A percentile compares a stretch with the other conserved stretches of the same genome.
These are phyloP conservation scores for Phaeophleospora eucalypticola DNA, from an alignment of 2,329 filamentous ascomycete genomes.

Conservation along the genomic window DNA sequence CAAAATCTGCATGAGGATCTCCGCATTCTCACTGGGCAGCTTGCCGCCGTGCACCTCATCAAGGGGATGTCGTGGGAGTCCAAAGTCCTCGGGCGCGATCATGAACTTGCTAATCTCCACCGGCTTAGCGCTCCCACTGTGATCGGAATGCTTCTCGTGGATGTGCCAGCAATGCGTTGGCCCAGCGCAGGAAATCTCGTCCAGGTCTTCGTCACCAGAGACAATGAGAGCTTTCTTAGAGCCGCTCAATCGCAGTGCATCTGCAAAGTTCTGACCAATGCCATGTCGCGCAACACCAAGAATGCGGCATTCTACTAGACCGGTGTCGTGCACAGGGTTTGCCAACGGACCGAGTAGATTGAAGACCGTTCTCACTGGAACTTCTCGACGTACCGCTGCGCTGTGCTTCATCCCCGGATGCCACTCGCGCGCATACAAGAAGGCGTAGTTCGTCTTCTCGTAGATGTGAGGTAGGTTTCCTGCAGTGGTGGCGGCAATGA, in stretches of 20 bases:
- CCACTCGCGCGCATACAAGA: slow-evolving; percentile 93
- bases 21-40: slow-evolving; percentile 80
- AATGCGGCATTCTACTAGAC: slow-evolving; percentile 75
- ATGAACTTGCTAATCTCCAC: slow-evolving; percentile 71
- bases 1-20: slow-evolving; percentile 74
- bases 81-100: slow-evolving; percentile 81
- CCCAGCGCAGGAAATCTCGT: slow-evolving; percentile 91
- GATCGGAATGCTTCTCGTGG: slow-evolving; percentile 33
- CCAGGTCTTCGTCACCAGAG: slow-evolving; percentile 89
- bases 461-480: slow-evolving; percentile 70
- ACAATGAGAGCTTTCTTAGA: slow-evolving; percentile 82
- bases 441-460: slow-evolving; percentile 79
- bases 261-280: slow-evolving; percentile 82
- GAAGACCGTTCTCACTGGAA: slow-evolving; percentile 95
- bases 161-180: slow-evolving; percentile 77
- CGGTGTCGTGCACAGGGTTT: slow-evolving; percentile 76
- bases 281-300: slow-evolving; percentile 88
- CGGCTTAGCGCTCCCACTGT: slow-evolving; percentile 42
- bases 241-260: slow-evolving; percentile 73
- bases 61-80: slow-evolving; percentile 69
- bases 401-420: slow-evolving; percentile 92
- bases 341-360: slow-evolving; percentile 90
- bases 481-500: slow-evolving; percentile 70
- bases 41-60: slow-evolving; percentile 77
- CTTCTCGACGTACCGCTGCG: slow-evolving; percentile 75